Evolutionary conservation across 208 protist species (phyloP).

Genomic region (Trypanosoma platydactyli): DNA sequence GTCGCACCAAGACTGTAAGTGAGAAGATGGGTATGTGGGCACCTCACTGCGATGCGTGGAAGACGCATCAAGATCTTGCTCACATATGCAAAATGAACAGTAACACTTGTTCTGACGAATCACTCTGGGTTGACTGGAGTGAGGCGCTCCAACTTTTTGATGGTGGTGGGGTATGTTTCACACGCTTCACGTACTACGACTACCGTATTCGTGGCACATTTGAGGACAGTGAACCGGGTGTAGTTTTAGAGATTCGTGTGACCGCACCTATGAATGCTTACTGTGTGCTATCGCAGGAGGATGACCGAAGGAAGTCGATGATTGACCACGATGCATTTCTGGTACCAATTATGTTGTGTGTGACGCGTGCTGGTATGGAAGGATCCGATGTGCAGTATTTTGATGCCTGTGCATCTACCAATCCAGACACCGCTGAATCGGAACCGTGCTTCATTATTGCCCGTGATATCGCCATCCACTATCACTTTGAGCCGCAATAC

Average conservation of each 20-base stretch:
- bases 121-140: conserved; percentile 30
- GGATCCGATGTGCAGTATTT: neutral
- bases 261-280: conserved; percentile 2
- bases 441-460: conserved; percentile 5
- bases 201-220: conserved; percentile 26
- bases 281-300: conserved; percentile 17
- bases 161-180: conserved; percentile 31
- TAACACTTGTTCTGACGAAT: conserved; percentile 22
- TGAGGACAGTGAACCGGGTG: conserved; percentile 9
- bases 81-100: conserved; percentile 21
- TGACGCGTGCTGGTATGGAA: neutral
- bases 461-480: conserved; percentile 17
- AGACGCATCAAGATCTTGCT: conserved; percentile 33
- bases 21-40: conserved; percentile 38
- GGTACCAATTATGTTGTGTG: neutral
- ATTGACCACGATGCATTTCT: neutral
- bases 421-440: neutral
- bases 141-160: conserved; percentile 31
- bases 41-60: conserved; percentile 35
- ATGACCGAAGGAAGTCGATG: neutral
- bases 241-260: conserved; percentile 16
- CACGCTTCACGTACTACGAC: conserved; percentile 12
- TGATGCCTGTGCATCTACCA: neutral
- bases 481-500: neutral
- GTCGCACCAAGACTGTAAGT: conserved; percentile 35